Base-by-base conservation (phyloP, 495 filamentous ascomycete species). In the Neurospora sp. region DNA sequence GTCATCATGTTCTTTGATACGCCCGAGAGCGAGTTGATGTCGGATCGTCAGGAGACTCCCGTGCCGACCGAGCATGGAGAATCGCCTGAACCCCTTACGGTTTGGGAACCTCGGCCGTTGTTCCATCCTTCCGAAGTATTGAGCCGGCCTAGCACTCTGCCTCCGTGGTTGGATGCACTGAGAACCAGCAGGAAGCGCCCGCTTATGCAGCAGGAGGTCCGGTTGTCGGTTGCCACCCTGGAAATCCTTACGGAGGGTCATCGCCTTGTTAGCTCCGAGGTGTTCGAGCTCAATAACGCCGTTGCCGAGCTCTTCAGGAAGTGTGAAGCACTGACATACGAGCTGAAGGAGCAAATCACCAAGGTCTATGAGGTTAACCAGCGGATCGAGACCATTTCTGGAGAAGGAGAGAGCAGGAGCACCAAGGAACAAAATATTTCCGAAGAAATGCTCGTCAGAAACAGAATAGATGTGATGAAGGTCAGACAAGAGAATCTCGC, bases 221-320 rank as follows among this genome's bases (percentile, higher is more conserved):
- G 91, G 66, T 85, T 97, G 27, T 93, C 91, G 16, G 88, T 91
- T 9, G 88, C 90, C 10, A 95, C 92, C 1, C 84, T 97, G 23
- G 88, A 91, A 54, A 81, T 95, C 14, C 88, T 97, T 75, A 90
- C 90, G 1, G 88, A 92, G 39, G 92, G 91, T 0, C 94, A 97
- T 79, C 88, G 91, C 66, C 85, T 93, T 4, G 82, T 97, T 27
- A 90, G 89, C 70, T 82, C 86, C 23, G 92, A 97, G 81, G 96
- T 93, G 0, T 85, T 91, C 75, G 83, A 84, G 7, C 85, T 97
- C 37, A 90, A 92, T 44, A 78, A 86, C 70, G 93, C 92, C 12
- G 94, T 92, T 3, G 89, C 94, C 1, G 93, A 96, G 77, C 84
- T 97, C 10, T 97, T 97, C 84, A 86, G 90, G 18, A 87, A 91